Percentiles rank a stretch among this genome's conserved stretches.
These are phyloP conservation scores for Croton laevigatus DNA, from an alignment of 441 rosid species.

Conservation along the genomic window DNA sequence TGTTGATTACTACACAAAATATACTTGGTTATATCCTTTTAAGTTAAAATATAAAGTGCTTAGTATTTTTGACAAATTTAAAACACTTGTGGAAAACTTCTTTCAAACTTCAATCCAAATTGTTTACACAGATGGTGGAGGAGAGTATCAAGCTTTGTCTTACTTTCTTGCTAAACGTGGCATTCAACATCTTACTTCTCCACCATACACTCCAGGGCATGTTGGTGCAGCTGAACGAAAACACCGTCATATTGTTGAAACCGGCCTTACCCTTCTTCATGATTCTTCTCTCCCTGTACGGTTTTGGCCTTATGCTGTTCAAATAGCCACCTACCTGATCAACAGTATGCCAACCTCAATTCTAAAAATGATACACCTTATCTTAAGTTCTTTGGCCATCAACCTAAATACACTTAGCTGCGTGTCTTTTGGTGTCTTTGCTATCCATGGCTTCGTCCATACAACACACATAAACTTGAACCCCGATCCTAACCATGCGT, in stretches of 20 bases:
- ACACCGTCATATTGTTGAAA: too few species aligned
- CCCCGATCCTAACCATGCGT: too few species aligned
- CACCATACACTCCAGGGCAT: neutral
- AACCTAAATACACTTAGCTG: neutral
- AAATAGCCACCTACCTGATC: neutral
- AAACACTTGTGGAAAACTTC: neutral
- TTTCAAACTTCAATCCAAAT: neutral
- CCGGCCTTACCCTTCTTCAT: neutral
- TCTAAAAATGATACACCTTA: neutral
- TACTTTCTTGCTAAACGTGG: neutral
- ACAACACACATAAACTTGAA: neutral
- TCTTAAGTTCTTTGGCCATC: neutral
- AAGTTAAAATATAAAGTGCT: neutral
- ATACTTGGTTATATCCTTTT: too few species aligned
- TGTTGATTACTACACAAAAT: neutral
- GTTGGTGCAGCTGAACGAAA: neutral
- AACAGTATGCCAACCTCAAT: neutral
- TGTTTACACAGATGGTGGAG: neutral
- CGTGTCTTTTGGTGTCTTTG: neutral
- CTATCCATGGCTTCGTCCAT: neutral
- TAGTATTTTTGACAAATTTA: neutral
- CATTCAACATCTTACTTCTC: neutral
- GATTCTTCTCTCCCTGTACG: neutral
- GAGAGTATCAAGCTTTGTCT: neutral
- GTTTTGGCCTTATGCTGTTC: neutral